phyloP scores from a whole-genome alignment of 371 early-diverging fungal genomes.

The Rhizopus sp. region DNA sequence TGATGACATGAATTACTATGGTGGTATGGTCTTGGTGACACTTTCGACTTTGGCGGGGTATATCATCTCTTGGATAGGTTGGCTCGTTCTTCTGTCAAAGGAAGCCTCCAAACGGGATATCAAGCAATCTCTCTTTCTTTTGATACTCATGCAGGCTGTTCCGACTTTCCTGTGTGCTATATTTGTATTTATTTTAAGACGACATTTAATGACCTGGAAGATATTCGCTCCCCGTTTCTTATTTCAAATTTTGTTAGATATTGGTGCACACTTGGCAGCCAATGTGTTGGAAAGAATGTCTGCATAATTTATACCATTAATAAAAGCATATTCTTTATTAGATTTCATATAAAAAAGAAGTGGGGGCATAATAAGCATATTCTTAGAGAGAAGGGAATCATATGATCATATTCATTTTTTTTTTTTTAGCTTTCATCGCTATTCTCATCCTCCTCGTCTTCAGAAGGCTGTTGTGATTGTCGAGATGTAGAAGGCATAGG shows the following conservation, averaged over 20 bases:
- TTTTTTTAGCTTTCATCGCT: neutral
- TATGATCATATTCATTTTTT: neutral
- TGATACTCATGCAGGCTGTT: constrained; percentile 50
- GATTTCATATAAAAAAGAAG: neutral
- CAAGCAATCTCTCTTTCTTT: constrained; percentile 25
- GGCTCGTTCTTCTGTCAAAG: constrained; percentile 24
- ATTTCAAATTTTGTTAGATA: constrained; percentile 50
- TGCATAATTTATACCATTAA: constrained; percentile 1
- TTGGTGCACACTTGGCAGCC: constrained; percentile 32
- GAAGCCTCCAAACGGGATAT: neutral
- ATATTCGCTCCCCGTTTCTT: constrained; percentile 92
- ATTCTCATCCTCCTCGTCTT: neutral
- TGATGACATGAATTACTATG: constrained; percentile 64
- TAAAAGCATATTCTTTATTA: neutral
- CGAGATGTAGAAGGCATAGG: constrained; percentile 2
- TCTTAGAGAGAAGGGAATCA: neutral
- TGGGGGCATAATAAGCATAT: neutral
- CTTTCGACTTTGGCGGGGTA: constrained; percentile 79
- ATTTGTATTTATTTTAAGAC: constrained; percentile 62
- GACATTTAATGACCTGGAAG: constrained; percentile 96
- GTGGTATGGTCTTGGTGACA: constrained; percentile 74
- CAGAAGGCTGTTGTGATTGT: neutral
- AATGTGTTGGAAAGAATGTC: constrained; percentile 10
- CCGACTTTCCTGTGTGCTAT: constrained; percentile 57
- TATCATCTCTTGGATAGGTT: constrained; percentile 54